Evolutionary conservation across 2,329 filamentous ascomycete genomes (phyloP).

Genomic region (Ascochyta koolunga): DNA sequence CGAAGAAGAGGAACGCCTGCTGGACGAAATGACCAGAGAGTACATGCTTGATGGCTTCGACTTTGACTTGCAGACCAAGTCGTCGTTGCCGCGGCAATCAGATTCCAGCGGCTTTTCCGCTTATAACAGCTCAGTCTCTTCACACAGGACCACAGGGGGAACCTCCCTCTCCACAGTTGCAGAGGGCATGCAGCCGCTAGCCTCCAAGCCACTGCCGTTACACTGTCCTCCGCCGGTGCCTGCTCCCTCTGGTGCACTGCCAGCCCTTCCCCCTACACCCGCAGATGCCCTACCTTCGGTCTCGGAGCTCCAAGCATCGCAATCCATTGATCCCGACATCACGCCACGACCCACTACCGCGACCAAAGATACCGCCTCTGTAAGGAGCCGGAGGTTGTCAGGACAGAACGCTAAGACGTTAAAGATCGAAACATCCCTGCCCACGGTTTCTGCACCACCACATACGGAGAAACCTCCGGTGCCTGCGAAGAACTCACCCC

Average conservation of each 20-base stretch:
- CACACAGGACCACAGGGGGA: conserved; percentile 71
- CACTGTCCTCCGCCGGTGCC: conserved; percentile 40
- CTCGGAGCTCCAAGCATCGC: conserved; percentile 36
- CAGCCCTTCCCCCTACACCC: conserved; percentile 31
- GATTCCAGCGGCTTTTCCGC: conserved; percentile 84
- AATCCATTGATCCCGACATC: conserved; percentile 31
- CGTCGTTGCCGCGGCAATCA: conserved; percentile 75
- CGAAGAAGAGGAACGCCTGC: conserved; percentile 58
- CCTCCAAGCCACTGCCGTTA: conserved; percentile 39
- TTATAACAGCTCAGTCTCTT: conserved; percentile 79
- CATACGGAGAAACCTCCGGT: conserved; percentile 44
- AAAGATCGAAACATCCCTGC: conserved; percentile 78
- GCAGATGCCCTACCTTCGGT: conserved; percentile 37
- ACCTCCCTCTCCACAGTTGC: conserved; percentile 74
- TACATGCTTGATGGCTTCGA: conserved; percentile 84
- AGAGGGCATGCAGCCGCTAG: conserved; percentile 60
- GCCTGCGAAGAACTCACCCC: conserved; percentile 41
- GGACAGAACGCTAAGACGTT: conserved; percentile 80
- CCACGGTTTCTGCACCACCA: conserved; percentile 41
- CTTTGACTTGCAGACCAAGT: conserved; percentile 71
- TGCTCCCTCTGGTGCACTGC: conserved; percentile 40
- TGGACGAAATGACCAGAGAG: conserved; percentile 87
- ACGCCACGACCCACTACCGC: conserved; percentile 35
- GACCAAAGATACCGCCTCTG: conserved; percentile 51
- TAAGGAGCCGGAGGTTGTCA: conserved; percentile 79